phyloP scores from a whole-genome alignment of 2,329 filamentous ascomycete genomes.

The Harringtonia aguacate region DNA sequence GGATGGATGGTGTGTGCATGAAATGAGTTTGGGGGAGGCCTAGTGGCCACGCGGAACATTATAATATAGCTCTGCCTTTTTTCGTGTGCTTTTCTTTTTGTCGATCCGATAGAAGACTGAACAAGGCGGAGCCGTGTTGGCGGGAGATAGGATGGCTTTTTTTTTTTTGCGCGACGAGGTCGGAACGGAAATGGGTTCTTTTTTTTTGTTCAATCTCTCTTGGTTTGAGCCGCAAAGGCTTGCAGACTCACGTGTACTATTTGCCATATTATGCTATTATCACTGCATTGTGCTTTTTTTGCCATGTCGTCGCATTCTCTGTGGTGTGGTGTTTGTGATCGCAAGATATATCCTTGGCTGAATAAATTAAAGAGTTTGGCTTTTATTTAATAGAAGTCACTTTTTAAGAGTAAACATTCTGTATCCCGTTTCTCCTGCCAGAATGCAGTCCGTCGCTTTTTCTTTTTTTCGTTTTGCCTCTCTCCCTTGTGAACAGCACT shows the following conservation, averaged over 20 bases:
- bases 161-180: background rate
- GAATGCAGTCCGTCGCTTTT: no score
- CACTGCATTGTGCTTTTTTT: constrained; percentile 2
- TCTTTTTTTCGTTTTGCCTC: no score
- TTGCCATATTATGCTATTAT: constrained; percentile 29
- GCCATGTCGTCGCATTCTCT: background rate
- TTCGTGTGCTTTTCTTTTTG: background rate
- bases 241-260: constrained; percentile 34
- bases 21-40: background rate
- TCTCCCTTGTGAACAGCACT: no score
- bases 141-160: background rate
- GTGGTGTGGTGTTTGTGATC: no score
- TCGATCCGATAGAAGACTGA: background rate
- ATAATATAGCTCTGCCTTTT: constrained; percentile 5
- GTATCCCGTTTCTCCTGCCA: no score
- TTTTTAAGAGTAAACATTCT: no score
- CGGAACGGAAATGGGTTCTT: background rate
- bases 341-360: no score
- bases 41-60: background rate
- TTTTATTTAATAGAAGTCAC: no score
- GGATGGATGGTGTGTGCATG: no score
- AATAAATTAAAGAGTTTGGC: no score
- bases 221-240: constrained; percentile 1
- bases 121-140: background rate
- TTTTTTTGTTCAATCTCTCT: background rate